phyloP scores from a whole-genome alignment of 345 rosid species.

The thale cress (Arabidopsis thaliana) region TAIR10.1 NC_003076.8:7365501-7366000 shows the following conservation, averaged over 20 bases:
- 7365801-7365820: slow-evolving; percentile 89
- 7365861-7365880: slow-evolving; percentile 58
- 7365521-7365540: background rate
- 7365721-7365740: slow-evolving; percentile 91
- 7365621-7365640: slow-evolving; percentile 89
- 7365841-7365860: slow-evolving; percentile 62
- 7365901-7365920: slow-evolving; percentile 79
- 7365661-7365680: slow-evolving; percentile 74
- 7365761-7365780: slow-evolving; percentile 77
- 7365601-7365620: slow-evolving; percentile 55
- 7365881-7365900: slow-evolving; percentile 63
- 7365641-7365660: slow-evolving; percentile 64
- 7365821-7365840: slow-evolving; percentile 72
- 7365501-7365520: background rate
- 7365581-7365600: slow-evolving; percentile 16
- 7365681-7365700: slow-evolving; percentile 86
- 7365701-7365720: slow-evolving; percentile 93
- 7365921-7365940: slow-evolving; percentile 98
- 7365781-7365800: slow-evolving; percentile 64
- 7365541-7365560: slow-evolving; percentile 2
- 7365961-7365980: slow-evolving; percentile 74
- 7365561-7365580: slow-evolving; percentile 19
- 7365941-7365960: slow-evolving; percentile 92
- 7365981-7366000: slow-evolving; percentile 93
- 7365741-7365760: slow-evolving; percentile 67